Conservation (phyloP, 139 green algal species). For the Raphidocelis subcapitata region DNA sequence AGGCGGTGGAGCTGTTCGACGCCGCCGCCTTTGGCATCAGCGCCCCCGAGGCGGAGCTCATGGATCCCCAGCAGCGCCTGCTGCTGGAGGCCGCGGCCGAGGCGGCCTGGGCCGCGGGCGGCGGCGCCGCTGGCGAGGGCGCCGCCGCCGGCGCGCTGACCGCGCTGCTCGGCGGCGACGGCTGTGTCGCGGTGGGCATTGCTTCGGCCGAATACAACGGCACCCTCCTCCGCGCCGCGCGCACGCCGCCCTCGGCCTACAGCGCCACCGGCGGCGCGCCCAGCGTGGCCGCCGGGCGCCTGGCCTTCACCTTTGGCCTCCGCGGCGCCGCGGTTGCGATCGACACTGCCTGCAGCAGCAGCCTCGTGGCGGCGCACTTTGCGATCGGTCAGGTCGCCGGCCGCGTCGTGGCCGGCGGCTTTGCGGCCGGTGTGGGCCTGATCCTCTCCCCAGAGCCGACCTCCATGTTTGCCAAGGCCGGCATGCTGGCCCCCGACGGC, state of each 20-base stretch:
- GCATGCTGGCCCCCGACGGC: constrained; percentile 80
- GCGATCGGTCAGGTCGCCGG: constrained; percentile 33
- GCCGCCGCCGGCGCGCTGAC: background rate
- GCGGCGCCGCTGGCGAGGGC: background rate
- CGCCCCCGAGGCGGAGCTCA: constrained; percentile 66
- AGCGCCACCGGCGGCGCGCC: constrained; percentile 55
- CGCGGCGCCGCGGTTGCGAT: constrained; percentile 63
- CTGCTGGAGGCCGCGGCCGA: constrained; percentile 53
- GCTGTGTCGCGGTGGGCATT: constrained; percentile 70
- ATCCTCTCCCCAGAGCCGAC: constrained; percentile 73
- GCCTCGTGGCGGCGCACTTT: constrained; percentile 70
- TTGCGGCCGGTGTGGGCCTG: constrained; percentile 68
- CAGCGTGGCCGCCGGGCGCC: constrained; percentile 63
- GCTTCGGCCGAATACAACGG: constrained; percentile 84
- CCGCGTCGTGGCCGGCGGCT: constrained; percentile 19
- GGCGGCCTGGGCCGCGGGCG: constrained; percentile 13
- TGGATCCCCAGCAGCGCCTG: constrained; percentile 87
- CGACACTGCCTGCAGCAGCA: constrained; percentile 71
- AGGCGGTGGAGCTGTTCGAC: constrained; percentile 70
- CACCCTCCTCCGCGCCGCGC: constrained; percentile 41
- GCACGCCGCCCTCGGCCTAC: constrained; percentile 50
- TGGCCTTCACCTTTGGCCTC: constrained; percentile 77
- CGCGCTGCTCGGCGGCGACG: background rate
- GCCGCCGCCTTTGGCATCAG: constrained; percentile 64
- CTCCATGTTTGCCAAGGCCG: constrained; percentile 71